These are phyloP conservation scores for Saccharum officinarum DNA, from an alignment of 176 grass and related monocot genomes.

Conservation along the genomic window DNA sequence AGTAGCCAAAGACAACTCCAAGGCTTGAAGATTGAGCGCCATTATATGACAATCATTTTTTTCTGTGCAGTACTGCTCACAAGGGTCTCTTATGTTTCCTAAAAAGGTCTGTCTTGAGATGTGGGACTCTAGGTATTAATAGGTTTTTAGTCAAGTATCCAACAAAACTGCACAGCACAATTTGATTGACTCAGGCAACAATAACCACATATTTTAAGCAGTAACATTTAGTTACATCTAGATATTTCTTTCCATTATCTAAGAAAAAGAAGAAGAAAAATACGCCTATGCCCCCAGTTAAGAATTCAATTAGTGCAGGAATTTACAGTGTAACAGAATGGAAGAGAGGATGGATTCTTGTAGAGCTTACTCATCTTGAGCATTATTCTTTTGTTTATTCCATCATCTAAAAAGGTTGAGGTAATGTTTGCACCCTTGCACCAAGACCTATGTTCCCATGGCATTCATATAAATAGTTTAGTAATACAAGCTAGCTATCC, in stretches of 20 bases:
- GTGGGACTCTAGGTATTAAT: background rate
- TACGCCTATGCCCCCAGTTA: background rate
- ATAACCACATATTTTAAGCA: background rate
- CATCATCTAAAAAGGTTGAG: background rate
- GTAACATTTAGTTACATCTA: background rate
- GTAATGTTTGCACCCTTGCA: background rate
- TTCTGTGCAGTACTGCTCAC: background rate
- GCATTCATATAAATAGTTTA: background rate
- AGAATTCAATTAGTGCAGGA: background rate
- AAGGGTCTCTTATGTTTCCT: background rate
- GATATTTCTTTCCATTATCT: background rate
- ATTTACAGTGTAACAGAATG: background rate
- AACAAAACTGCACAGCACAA: background rate
- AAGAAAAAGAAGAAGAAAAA: background rate
- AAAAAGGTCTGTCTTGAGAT: background rate
- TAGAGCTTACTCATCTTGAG: background rate
- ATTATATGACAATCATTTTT: background rate
- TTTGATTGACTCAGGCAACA: background rate
- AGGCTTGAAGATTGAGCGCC: too few species aligned
- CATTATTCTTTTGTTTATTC: background rate
- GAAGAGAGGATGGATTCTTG: background rate
- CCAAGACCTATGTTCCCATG: background rate
- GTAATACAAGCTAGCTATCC: background rate
- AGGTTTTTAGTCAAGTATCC: background rate
- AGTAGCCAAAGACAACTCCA: too few species aligned